phyloP scores from a whole-genome alignment of 768 basidiomycete genomes.

The Leccinum olivaceopallidum region DNA sequence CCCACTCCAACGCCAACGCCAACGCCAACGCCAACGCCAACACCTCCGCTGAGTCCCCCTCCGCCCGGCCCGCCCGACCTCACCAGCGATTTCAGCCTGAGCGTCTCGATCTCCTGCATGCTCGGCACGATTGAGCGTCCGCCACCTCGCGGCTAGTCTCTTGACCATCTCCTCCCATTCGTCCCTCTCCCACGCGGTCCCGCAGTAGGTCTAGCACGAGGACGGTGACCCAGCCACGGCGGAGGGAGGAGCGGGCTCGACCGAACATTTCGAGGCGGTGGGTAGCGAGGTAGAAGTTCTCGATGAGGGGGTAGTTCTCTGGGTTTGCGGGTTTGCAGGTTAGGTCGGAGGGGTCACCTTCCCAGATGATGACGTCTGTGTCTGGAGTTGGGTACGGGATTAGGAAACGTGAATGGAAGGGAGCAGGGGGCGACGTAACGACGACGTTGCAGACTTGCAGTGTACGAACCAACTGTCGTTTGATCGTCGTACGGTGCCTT shows the following conservation, averaged over 20 bases:
- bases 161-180: constrained; percentile 65
- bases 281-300: constrained; percentile 95
- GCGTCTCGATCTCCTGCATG: constrained; percentile 76
- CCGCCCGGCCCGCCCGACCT: constrained; percentile 31
- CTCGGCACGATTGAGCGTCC: constrained; percentile 68
- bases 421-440: constrained; percentile 47
- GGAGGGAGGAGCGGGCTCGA: constrained; percentile 59
- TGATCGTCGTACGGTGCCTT: constrained; percentile 92
- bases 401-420: neutral
- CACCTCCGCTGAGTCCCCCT: constrained; percentile 25
- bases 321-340: constrained; percentile 58
- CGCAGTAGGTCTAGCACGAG: constrained; percentile 44
- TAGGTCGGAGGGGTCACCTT: constrained; percentile 82
- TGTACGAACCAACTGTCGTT: constrained; percentile 98
- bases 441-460: no score
- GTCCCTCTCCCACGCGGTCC: constrained; percentile 55
- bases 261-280: constrained; percentile 92
- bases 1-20: constrained; percentile 6
- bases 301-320: constrained; percentile 93
- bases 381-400: constrained; percentile 48
- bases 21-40: constrained; percentile 19
- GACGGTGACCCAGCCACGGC: constrained; percentile 93
- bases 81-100: constrained; percentile 85
- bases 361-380: constrained; percentile 97
- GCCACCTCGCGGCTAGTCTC: constrained; percentile 46